Conservation (phyloP, 1,284 basidiomycete genomes). For the Athelia psychrophila region DNA sequence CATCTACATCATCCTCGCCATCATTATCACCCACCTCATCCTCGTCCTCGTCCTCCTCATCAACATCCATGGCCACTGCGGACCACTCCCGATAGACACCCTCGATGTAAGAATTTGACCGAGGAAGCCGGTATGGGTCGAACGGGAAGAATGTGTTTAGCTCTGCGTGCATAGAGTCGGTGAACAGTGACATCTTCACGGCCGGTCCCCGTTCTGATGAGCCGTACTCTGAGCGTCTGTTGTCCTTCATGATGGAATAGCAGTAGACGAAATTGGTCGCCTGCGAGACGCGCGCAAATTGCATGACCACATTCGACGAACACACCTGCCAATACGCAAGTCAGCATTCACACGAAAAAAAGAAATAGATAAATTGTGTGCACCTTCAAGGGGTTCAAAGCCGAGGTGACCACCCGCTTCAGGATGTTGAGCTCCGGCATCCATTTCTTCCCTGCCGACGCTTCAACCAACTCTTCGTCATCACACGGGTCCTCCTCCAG, state of each 20-base stretch:
- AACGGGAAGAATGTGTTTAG: conserved; percentile 98
- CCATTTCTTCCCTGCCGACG: conserved; percentile 64
- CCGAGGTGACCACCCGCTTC: conserved; percentile 79
- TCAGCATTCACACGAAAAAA: not conserved
- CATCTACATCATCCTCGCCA: conserved; percentile 11
- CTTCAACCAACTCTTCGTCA: conserved; percentile 37
- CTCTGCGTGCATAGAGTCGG: conserved; percentile 55
- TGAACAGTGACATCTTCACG: conserved; percentile 24
- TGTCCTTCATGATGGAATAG: conserved; percentile 90
- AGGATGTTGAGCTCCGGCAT: conserved; percentile 80
- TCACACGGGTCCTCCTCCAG: conserved; percentile 62
- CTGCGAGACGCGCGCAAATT: conserved; percentile 94
- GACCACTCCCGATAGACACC: conserved; percentile 77
- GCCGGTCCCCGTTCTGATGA: conserved; percentile 25
- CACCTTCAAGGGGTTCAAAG: conserved; percentile 90
- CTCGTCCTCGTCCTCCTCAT: conserved; percentile 58
- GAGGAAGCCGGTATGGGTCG: conserved; percentile 92
- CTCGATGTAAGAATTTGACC: conserved; percentile 66
- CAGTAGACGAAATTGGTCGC: conserved; percentile 93
- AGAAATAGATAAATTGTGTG: conserved; percentile 7
- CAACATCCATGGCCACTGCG: conserved; percentile 70
- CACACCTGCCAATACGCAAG: conserved; percentile 63
- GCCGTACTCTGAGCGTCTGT: conserved; percentile 58
- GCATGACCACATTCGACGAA: conserved; percentile 86
- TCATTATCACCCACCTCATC: conserved; percentile 37